Evolutionary conservation across 495 filamentous ascomycete genomes (phyloP).

Genomic region (Recurvomyces mirabilis): DNA sequence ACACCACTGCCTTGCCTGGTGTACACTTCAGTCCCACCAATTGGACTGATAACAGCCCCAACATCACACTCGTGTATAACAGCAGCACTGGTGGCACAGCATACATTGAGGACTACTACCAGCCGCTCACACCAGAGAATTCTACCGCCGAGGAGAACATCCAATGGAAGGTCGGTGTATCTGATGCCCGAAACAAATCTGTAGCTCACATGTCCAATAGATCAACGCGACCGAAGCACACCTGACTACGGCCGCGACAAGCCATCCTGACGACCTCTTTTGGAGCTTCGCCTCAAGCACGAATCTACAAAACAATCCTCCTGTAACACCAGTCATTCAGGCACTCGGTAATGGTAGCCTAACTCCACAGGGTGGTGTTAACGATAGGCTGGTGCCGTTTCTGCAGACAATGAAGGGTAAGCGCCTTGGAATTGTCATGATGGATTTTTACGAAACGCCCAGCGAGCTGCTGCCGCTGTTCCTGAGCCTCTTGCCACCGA

Average conservation of each 20-base stretch:
- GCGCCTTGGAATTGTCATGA: slow-evolving; percentile 35
- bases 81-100: slow-evolving; percentile 27
- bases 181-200: background rate
- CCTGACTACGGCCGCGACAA: slow-evolving; percentile 26
- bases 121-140: slow-evolving; percentile 23
- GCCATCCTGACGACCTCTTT: slow-evolving; percentile 33
- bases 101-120: slow-evolving; percentile 38
- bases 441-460: slow-evolving; percentile 42
- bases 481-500: slow-evolving; percentile 10
- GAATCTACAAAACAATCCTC: slow-evolving; percentile 33
- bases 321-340: slow-evolving; percentile 38
- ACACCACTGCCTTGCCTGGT: slow-evolving; percentile 29
- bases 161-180: slow-evolving; percentile 28
- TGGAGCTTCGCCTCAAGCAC: slow-evolving; percentile 41
- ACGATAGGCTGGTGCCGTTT: slow-evolving; percentile 12
- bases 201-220: background rate
- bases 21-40: slow-evolving; percentile 34
- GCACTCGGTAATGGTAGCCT: slow-evolving; percentile 36
- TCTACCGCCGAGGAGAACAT: slow-evolving; percentile 31
- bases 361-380: slow-evolving; percentile 35
- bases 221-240: slow-evolving; percentile 30
- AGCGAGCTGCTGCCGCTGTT: slow-evolving; percentile 27
- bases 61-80: slow-evolving; percentile 33
- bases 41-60: slow-evolving; percentile 32
- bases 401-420: slow-evolving; percentile 11